Evolutionary conservation across 176 grass and related monocot species (phyloP).

Genomic region (Musa acuminata): DNA sequence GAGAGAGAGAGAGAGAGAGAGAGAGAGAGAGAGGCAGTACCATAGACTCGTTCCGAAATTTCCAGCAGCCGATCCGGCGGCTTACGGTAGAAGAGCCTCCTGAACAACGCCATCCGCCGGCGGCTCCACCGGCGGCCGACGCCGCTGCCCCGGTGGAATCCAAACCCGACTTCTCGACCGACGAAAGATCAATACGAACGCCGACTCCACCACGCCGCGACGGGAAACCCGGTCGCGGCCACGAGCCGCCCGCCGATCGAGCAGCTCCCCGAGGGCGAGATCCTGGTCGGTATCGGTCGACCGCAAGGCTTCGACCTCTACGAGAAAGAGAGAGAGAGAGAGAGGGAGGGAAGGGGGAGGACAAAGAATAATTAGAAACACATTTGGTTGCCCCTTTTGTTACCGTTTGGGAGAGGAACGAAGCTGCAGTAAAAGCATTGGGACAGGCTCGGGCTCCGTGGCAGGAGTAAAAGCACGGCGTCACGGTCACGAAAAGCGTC

Average conservation of each 20-base stretch:
- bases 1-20: conserved; percentile 5
- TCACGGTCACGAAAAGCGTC: too few relatives aligned
- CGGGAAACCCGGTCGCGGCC: conserved; percentile 3
- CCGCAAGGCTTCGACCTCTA: background rate
- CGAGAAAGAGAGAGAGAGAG: background rate
- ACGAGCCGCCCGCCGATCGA: background rate
- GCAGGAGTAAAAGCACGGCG: too few relatives aligned
- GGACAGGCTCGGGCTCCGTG: too few relatives aligned
- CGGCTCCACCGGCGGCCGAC: conserved; percentile 15
- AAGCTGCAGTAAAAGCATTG: background rate
- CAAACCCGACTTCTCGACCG: conserved; percentile 13
- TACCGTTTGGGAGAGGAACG: conserved; percentile 29
- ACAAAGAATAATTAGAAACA: background rate
- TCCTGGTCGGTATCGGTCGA: conserved; percentile 3
- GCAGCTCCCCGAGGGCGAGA: conserved; percentile 8
- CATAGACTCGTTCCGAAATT: conserved; percentile 94
- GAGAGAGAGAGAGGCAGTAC: too few relatives aligned
- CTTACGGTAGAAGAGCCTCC: conserved; percentile 87
- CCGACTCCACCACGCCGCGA: background rate
- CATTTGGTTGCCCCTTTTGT: conserved; percentile 5
- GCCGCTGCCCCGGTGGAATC: conserved; percentile 13
- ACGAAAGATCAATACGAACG: background rate
- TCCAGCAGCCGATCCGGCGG: conserved; percentile 90
- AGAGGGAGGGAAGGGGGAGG: background rate
- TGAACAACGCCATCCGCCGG: conserved; percentile 79